phyloP scores from a whole-genome alignment of 2,329 filamentous ascomycete species.

The Paraphoma chrysanthemicola region DNA sequence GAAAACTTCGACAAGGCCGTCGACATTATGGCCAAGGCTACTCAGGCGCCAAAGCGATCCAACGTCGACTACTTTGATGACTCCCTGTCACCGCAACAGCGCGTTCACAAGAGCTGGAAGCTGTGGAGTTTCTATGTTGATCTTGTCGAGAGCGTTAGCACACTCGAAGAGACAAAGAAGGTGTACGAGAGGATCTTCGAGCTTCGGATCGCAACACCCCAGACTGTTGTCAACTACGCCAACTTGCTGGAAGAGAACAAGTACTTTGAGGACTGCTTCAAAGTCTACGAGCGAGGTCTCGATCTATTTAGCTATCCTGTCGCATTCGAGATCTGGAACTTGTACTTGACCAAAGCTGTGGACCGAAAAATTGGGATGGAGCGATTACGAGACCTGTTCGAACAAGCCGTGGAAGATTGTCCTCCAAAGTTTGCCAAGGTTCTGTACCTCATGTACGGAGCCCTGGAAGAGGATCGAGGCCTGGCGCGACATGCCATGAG shows the following conservation, averaged over 20 bases:
- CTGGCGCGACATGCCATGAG: constrained; percentile 97
- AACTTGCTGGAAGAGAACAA: constrained; percentile 93
- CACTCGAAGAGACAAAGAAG: constrained; percentile 88
- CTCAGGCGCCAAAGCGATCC: constrained; percentile 95
- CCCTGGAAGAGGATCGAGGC: constrained; percentile 92
- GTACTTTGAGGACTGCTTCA: constrained; percentile 98
- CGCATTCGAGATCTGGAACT: constrained; percentile 97
- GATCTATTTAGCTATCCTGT: constrained; percentile 99
- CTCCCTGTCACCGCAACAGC: constrained; percentile 88
- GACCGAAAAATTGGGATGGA: constrained; percentile 97
- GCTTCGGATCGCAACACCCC: constrained; percentile 94
- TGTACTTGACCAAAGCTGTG: constrained; percentile 96
- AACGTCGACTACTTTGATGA: constrained; percentile 99
- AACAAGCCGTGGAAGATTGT: constrained; percentile 94
- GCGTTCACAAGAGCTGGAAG: constrained; percentile 99
- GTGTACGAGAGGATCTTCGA: constrained; percentile 99
- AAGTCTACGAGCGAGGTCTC: constrained; percentile 91
- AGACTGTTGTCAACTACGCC: constrained; percentile 98
- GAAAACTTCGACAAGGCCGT: constrained; percentile 96
- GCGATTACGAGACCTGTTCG: constrained; percentile 90
- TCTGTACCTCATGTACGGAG: constrained; percentile 97
- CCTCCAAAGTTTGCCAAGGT: constrained; percentile 96
- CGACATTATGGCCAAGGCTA: constrained; percentile 95
- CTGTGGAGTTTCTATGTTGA: constrained; percentile 99
- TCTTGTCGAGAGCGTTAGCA: constrained; percentile 91